A percentile compares a stretch with the other conserved stretches of the same genome.
Evolutionary conservation across 2,329 filamentous ascomycete genomes (phyloP).

Genomic region (Pseudonectria foliicola): DNA sequence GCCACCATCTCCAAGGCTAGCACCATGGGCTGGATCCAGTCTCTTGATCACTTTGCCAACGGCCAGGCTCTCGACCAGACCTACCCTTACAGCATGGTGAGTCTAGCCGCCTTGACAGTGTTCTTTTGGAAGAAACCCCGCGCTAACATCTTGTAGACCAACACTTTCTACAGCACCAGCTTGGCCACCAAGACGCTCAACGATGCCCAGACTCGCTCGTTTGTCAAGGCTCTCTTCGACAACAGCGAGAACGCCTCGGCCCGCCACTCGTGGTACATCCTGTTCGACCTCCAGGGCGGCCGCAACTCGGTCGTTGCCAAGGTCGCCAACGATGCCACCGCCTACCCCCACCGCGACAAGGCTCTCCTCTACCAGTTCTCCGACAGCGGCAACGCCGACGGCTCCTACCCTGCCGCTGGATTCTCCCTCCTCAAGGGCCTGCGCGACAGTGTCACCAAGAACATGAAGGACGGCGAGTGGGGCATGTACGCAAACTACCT

Average conservation of each 20-base stretch:
- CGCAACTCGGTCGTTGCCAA: constrained; percentile 30
- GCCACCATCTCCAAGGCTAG: constrained; percentile 5
- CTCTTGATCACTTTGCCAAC: constrained; percentile 14
- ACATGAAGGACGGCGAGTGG: constrained; percentile 22
- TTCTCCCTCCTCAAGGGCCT: constrained; percentile 29
- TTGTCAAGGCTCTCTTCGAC: constrained; percentile 13
- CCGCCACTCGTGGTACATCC: constrained; percentile 16
- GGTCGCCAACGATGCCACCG: constrained; percentile 18
- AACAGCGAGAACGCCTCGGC: constrained; percentile 8
- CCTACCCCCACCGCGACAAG: constrained; percentile 36
- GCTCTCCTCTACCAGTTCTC: constrained; percentile 45
- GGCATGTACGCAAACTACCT: constrained; percentile 37
- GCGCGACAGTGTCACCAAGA: constrained; percentile 24
- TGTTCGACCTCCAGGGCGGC: constrained; percentile 26
- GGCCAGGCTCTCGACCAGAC: constrained; percentile 17
- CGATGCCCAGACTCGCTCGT: constrained; percentile 12
- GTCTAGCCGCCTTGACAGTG: constrained; percentile 2
- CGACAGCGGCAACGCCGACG: constrained; percentile 30
- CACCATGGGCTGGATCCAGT: constrained; percentile 21
- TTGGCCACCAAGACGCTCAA: constrained; percentile 22
- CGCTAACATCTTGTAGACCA: constrained; percentile 16
- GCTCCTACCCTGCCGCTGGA: constrained; percentile 25
- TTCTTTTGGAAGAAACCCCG: fast-evolving
- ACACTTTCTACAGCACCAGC: constrained; percentile 24
- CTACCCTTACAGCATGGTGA: constrained; percentile 18